Evolutionary conservation across 2,329 filamentous ascomycete genomes (phyloP), one percentile per base, ranked within the genome.

Genomic region (Ophiostoma himal-ulmi): DNA sequence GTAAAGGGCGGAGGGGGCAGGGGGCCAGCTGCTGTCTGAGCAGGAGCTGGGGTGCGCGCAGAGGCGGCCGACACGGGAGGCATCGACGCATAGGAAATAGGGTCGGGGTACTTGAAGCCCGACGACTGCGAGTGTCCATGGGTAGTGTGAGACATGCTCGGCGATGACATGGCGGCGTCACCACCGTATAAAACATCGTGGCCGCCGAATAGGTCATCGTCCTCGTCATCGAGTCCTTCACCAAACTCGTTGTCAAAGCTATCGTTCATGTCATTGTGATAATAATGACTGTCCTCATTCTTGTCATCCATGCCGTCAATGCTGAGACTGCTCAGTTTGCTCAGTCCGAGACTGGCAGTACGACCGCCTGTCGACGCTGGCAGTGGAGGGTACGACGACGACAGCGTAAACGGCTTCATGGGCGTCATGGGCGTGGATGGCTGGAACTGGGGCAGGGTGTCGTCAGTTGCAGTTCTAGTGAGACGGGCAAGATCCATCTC

Each of bases 161-260:
- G 60, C 60, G 60, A 65, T n/a, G 62, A 65, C 62, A 39, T 65
- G 34, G 62, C 20, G 30, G 62, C 62, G 36, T 65, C 62, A 20
- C 62, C 62, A 11, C 62, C 5, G 30, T 39, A 65, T 3, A 65
- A 30, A 6, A 57, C 52, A 57, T 57, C 52, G 22, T 26, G 52
- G 57, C 26, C 57, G 22, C 26, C 57, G 20, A 60, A 60, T 2
- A 60, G 26, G 26, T 60, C 57, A 22, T 17, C 26, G 11, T 34
- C 57, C 14, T 54, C 48, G 3, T 11, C 0, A 3, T 11, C 17
- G 26, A 11, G 26, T 57, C 52, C 17, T 20, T n/a, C 5, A 1
- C 4, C 5, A 5, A 48, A 13, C 54, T 11, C n/a, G 54, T 20
- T 10, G 54, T 5, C 54, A 60, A 60, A 26, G 54, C 54, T 22